Evolutionary conservation across 257 asterid species (phyloP), one percentile per base, ranked within the genome.

Genomic region (Craterostigma plantagineum): DNA sequence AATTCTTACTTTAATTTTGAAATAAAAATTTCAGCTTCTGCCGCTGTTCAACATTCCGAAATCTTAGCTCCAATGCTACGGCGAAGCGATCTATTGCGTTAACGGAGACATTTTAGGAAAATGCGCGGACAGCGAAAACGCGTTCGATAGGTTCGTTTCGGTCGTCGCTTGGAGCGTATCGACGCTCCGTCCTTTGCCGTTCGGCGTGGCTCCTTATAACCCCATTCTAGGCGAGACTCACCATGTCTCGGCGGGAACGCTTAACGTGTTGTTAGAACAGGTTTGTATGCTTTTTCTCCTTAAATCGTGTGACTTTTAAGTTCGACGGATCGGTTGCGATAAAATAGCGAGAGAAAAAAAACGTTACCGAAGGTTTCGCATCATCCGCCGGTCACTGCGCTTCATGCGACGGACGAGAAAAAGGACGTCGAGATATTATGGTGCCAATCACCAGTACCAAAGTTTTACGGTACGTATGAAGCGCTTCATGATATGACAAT

Each of bases 221-320:
- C 90, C 97, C 9, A 46, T 82, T 14, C 93, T 87, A 23, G 97
- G 97, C 30, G 97, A 87, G 56, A 82, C 95, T 52, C 97, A 87
- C 56, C 93, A 87, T 54, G 93, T 76, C 50, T 76, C 93, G 4
- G 59, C 43, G 37, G 73, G 67, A 11, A 55, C 71, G 11, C 64
- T 87, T 23, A 79, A 82, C 48, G 92, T 87, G 9, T 53, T 87
- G 1, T 46, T 82, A 1, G 93, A 87, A 63, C 95, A 87, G 91
- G 94, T 76, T 4, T n/a, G 2, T 7, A n/a, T 4, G 11, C 14
- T 8, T 36, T 36, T 36, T 15, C 16, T 8, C 4, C 4, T 2
- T 23, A n/a, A n/a, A n/a, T 23, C 30, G 6, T 23, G 30, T 23
- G 30, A 23, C 2, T 23, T 23, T n/a, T n/a, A n/a, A n/a, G n/a